Conservation (phyloP, 2,329 filamentous ascomycete species). For the Fusarium sp. region DNA sequence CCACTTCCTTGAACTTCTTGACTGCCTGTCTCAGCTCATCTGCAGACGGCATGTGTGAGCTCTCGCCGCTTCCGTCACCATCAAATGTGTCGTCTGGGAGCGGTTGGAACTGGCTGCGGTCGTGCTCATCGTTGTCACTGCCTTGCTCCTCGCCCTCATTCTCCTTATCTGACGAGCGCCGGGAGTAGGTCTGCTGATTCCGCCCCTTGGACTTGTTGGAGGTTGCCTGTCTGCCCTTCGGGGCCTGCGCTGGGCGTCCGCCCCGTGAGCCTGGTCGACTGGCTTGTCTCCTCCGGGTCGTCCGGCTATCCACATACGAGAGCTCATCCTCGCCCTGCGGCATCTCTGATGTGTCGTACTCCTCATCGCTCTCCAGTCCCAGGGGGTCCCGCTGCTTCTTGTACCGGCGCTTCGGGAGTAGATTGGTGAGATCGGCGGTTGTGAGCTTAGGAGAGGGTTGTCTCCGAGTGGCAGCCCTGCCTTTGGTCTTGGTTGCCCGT, state of each 20-base stretch:
- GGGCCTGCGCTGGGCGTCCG: constrained; percentile 37
- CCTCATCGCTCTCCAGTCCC: constrained; percentile 59
- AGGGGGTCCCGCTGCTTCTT: constrained; percentile 55
- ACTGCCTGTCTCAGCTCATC: constrained; percentile 69
- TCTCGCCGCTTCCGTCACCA: constrained; percentile 48
- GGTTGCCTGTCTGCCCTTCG: constrained; percentile 42
- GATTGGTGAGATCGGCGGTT: constrained; percentile 65
- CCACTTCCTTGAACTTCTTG: constrained; percentile 76
- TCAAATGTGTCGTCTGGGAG: constrained; percentile 59
- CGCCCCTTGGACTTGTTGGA: constrained; percentile 40
- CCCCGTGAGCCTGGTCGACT: constrained; percentile 46
- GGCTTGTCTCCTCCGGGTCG: constrained; percentile 50
- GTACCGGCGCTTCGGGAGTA: constrained; percentile 65
- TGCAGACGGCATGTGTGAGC: constrained; percentile 54
- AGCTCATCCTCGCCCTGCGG: constrained; percentile 69
- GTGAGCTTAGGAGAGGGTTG: constrained; percentile 59
- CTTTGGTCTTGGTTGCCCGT: constrained; percentile 45
- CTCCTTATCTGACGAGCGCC: constrained; percentile 68
- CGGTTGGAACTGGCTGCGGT: constrained; percentile 56
- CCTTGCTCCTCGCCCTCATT: constrained; percentile 52
- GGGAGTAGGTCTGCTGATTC: constrained; percentile 62
- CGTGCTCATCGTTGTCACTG: constrained; percentile 51
- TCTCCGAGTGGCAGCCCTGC: constrained; percentile 47
- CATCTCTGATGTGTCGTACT: constrained; percentile 61
- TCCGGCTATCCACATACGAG: constrained; percentile 56